Percentiles rank a stretch among this genome's conserved stretches.
These are phyloP conservation scores for Penstemon barbatus DNA, from an alignment of 257 asterid species.

Conservation along the genomic window DNA sequence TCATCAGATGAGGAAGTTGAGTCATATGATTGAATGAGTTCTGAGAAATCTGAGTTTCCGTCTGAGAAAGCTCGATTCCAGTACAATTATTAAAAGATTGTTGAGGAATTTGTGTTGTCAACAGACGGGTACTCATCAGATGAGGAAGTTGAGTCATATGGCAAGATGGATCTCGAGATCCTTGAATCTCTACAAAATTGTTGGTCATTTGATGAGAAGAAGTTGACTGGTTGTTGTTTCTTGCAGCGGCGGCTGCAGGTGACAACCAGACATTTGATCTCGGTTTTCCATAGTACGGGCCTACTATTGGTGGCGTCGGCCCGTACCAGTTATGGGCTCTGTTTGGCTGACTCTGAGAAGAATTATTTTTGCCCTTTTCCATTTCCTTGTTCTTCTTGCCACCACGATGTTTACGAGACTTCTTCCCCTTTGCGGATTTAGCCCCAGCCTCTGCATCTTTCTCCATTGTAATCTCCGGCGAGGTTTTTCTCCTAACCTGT, in stretches of 20 bases:
- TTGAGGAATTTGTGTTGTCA: slow-evolving; percentile 20
- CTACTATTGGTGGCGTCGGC: slow-evolving; percentile 10
- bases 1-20: slow-evolving; percentile 9
- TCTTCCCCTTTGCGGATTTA: slow-evolving; percentile 25
- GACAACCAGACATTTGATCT: slow-evolving; percentile 28
- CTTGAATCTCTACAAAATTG: slow-evolving; percentile 19
- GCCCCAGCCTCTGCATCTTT: slow-evolving; percentile 12
- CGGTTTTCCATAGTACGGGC: slow-evolving; percentile 24
- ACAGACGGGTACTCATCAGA: background rate
- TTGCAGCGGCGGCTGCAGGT: slow-evolving; percentile 25
- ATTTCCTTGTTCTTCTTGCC: background rate
- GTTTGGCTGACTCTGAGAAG: background rate
- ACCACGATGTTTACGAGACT: slow-evolving; percentile 11
- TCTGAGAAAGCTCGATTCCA: background rate
- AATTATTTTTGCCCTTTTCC: background rate
- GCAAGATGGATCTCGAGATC: background rate
- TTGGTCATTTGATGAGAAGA: background rate
- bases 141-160: background rate
- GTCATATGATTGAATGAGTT: background rate
- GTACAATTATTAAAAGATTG: background rate
- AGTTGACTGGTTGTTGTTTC: background rate
- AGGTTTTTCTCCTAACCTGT: slow-evolving; percentile 20
- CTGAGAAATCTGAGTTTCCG: slow-evolving; percentile 1
- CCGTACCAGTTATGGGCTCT: background rate
- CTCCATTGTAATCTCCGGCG: background rate